Base-by-base conservation (phyloP, 1,284 basidiomycete species). In the Cyathus pygmaeus region DNA sequence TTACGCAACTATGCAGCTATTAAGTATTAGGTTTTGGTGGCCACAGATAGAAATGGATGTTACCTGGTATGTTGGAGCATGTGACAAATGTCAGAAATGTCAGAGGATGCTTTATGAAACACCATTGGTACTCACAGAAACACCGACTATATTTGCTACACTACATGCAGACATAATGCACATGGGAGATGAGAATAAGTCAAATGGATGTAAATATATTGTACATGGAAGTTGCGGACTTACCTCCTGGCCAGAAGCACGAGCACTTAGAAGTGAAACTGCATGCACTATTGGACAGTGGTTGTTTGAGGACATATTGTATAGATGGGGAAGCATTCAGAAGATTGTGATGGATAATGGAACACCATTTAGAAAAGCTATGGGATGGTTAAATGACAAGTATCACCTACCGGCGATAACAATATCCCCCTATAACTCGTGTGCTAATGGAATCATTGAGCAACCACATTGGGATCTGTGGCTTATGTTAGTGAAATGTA, bases 301-400 rank as follows among this genome's bases (percentile, higher is more conserved):
- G 68, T 55, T 78, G 11, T 71, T 70, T 56, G 68, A 76, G 60
- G 68, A 78, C 30, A 70, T 80, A 13, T 66, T 75, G n/a, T 79
- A 74, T 53, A 52, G 72, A 36, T 79, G 77, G 71, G 78, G 78
- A 9, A 55, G 63, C 1, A 24, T 76, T 0, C n/a, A 47, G 17
- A 60, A 69, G 42, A 76, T 81, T 6, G 71, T 76, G 1, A 80
- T 76, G 0, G 77, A 80, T 52, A 79, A 79, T 65, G 72, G 77
- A 15, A 21, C 61, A 11, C 67, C 71, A 3, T 76, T 76, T 59
- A 49, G 56, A 6, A 54, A 50, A 15, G 60, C 71, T 0, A 29
- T 68, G 11, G 30, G 55, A 33, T 60, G 63, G 53, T 36, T 75
- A 2, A 49, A 54, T 39, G 58, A 67, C 50, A 68, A 65, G 30